Evolutionary conservation across 345 rosid genomes (phyloP).

Genomic region (Cardamine occulta): DNA sequence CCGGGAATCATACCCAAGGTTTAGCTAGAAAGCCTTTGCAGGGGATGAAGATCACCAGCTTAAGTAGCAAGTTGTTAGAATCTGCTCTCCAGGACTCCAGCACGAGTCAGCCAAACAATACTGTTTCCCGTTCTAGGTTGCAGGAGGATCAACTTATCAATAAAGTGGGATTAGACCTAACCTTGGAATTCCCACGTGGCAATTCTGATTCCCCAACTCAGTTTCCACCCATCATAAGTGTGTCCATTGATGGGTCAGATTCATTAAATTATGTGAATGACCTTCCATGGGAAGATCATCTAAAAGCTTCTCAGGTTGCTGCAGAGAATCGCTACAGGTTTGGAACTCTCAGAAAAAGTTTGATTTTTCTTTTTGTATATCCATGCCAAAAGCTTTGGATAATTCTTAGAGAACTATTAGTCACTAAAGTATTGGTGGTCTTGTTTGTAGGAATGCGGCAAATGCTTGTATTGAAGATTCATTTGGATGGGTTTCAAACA

Average conservation of each 20-base stretch:
- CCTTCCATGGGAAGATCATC: slow-evolving; percentile 47
- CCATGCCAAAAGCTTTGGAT: not conserved
- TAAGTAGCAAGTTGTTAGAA: slow-evolving; percentile 60
- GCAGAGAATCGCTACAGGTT: slow-evolving; percentile 91
- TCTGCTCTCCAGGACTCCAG: slow-evolving; percentile 74
- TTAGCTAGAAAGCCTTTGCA: slow-evolving; percentile 50
- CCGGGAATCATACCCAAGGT: slow-evolving; percentile 46
- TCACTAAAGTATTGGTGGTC: not conserved
- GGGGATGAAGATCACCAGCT: slow-evolving; percentile 61
- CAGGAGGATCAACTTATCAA: slow-evolving; percentile 50
- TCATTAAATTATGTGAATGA: slow-evolving; percentile 41
- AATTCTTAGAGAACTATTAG: not conserved
- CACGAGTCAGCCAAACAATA: slow-evolving; percentile 45
- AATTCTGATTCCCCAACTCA: slow-evolving; percentile 48
- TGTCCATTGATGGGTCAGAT: slow-evolving; percentile 61
- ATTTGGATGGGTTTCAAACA: slow-evolving; percentile 65
- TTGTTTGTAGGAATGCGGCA: slow-evolving; percentile 65
- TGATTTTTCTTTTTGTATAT: not conserved
- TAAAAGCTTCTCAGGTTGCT: slow-evolving; percentile 51
- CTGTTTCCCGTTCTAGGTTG: slow-evolving; percentile 45
- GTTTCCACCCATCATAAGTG: slow-evolving; percentile 59
- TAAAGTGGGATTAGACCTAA: slow-evolving; percentile 61
- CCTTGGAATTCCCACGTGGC: slow-evolving; percentile 68
- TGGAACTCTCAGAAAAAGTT: slow-evolving; percentile 12
- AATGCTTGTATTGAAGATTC: slow-evolving; percentile 61